Base-by-base conservation (phyloP, 2,329 filamentous ascomycete genomes). In the Domatiomyces catenatus region DNA sequence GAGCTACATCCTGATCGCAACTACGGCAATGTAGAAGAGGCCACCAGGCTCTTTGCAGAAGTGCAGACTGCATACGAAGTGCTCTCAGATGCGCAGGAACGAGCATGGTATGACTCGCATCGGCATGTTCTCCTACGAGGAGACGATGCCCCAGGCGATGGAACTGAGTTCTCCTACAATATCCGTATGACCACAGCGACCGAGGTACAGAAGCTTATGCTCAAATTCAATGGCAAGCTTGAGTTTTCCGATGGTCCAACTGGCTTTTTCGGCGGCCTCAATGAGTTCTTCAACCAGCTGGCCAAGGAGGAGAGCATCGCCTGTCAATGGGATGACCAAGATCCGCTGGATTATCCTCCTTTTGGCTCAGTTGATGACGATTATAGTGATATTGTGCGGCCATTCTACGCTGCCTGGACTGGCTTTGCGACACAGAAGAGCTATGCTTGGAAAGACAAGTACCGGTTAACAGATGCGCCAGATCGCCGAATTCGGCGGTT, bases 21-120 rank as follows among this genome's bases (percentile, higher is more conserved):
- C 66, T 83, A 84, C 64, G 83, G 85, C 60, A 83, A 95, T 62
- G 81, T 84, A 54, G 87, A 93, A 61, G 77, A 80, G 56, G 82
- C 90, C 2, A 98, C 92, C 1, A 77, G 74, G 58, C 80, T 82
- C 48, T 98, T 98, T 64, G 88, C 92, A 47, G 88, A 95, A 63
- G 76, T 96, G 24, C 90, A 95, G 66, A 77, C 88, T 36, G 92
- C 92, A 46, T 94, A 98, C 65, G 87, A 96, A 66, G 80, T 98
- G n/a, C 77, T 98, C 1, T 94, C 89, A 1, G 92, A 98, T 65
- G 81, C 88, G 8, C 90, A 98, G 64, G 92, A 98, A 66, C 80
- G 92, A 59, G 84, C 89, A 28, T 98, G 92, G 92, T 98, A 98
- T 69, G 90, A 98, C 68, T 88, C 88, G 2, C 92, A 98, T 64